Conservation (phyloP, 495 filamentous ascomycete genomes). For the Aspergillus heteromorphus region DNA sequence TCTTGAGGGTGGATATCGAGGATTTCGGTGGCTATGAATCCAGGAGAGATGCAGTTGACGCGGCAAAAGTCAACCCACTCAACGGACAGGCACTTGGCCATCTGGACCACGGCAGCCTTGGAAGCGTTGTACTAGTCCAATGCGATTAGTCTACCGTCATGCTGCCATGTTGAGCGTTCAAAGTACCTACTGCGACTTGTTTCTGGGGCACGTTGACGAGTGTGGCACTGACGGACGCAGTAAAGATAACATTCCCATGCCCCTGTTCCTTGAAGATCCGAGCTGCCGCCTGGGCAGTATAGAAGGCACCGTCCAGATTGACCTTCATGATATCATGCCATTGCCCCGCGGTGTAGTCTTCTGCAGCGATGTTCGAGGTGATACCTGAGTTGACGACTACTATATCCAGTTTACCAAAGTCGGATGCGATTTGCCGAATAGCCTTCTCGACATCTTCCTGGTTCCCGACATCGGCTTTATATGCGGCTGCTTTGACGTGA, state of each 20-base stretch:
- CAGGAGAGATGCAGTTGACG: constrained; percentile 39
- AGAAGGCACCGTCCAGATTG: constrained; percentile 45
- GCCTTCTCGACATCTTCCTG: constrained; percentile 50
- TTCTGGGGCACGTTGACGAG: constrained; percentile 44
- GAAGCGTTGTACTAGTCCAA: constrained; percentile 28
- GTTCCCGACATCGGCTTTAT: constrained; percentile 59
- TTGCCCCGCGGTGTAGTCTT: constrained; percentile 29
- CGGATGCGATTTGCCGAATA: constrained; percentile 51
- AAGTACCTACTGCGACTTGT: constrained; percentile 28
- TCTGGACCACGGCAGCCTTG: constrained; percentile 28
- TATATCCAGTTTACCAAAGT: constrained; percentile 68
- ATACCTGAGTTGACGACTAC: constrained; percentile 76
- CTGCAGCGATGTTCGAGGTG: constrained; percentile 34
- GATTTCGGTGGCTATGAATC: constrained; percentile 37
- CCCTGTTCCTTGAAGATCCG: constrained; percentile 38
- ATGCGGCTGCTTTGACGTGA: constrained; percentile 60
- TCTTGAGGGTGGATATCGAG: constrained; percentile 18
- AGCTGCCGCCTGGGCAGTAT: constrained; percentile 39
- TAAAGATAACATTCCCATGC: constrained; percentile 37
- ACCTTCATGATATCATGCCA: constrained; percentile 41
- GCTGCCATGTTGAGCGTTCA: background rate
- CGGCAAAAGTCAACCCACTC: constrained; percentile 35
- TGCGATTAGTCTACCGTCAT: background rate
- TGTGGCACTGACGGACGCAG: constrained; percentile 36
- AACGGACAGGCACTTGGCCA: constrained; percentile 26